phyloP scores from a whole-genome alignment of 768 basidiomycete species.

The Neoboletus magnificus region DNA sequence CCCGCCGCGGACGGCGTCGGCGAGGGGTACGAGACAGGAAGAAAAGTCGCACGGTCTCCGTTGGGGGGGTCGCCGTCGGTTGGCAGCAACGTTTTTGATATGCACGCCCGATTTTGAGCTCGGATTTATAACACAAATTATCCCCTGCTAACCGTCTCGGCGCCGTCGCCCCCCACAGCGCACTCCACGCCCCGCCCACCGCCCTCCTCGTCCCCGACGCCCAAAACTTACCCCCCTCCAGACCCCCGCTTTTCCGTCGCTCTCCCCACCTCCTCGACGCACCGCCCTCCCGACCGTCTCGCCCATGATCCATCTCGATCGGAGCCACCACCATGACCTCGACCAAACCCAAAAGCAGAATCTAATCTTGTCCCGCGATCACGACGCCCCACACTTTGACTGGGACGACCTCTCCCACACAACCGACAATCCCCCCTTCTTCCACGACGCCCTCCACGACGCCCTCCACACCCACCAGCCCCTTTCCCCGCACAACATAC shows the following conservation, averaged over 20 bases:
- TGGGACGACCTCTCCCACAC: slow-evolving; percentile 34
- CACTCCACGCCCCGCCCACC: neutral
- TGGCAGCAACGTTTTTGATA: slow-evolving; percentile 31
- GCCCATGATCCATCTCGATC: slow-evolving; percentile 55
- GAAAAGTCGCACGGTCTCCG: slow-evolving; percentile 26
- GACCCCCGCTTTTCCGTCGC: neutral
- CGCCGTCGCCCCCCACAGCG: neutral
- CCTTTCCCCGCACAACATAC: slow-evolving; percentile 20
- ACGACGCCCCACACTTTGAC: slow-evolving; percentile 31
- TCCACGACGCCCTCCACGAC: slow-evolving; percentile 27
- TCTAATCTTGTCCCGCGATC: slow-evolving; percentile 41
- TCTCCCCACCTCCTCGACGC: neutral
- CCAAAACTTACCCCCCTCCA: neutral
- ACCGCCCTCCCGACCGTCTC: neutral
- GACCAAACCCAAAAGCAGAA: slow-evolving; percentile 39
- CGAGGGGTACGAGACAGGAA: slow-evolving; percentile 14
- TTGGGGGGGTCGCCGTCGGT: slow-evolving; percentile 9
- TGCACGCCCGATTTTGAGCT: slow-evolving; percentile 32
- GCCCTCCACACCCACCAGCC: slow-evolving; percentile 16
- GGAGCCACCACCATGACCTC: slow-evolving; percentile 42
- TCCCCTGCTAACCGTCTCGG: slow-evolving; percentile 12
- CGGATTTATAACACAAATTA: slow-evolving; percentile 30
- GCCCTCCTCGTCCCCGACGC: slow-evolving; percentile 4
- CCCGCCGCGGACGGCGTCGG: neutral
- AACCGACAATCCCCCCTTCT: slow-evolving; percentile 22